These are phyloP conservation scores for Inga leiocalycina DNA, from an alignment of 306 rosid genomes.

Conservation along the genomic window DNA sequence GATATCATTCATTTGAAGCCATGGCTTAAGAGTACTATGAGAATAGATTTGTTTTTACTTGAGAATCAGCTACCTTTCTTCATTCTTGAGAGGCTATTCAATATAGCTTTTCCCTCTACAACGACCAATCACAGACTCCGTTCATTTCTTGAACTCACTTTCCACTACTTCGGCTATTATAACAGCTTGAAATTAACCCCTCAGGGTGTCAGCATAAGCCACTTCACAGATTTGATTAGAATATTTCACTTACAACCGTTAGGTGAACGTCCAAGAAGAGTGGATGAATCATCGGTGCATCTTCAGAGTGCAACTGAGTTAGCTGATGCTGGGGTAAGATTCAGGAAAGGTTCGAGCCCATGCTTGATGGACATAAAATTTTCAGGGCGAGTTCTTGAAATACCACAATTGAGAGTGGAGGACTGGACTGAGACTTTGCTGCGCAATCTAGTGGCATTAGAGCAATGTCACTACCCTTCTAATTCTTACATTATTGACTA, in stretches of 20 bases:
- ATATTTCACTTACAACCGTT: neutral
- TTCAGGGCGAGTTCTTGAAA: neutral
- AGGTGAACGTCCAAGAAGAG: neutral
- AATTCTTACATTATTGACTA: slow-evolving; percentile 31
- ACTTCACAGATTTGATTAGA: neutral
- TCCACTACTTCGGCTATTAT: slow-evolving; percentile 15
- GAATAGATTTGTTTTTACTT: neutral
- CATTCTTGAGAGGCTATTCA: neutral
- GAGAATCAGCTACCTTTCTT: neutral
- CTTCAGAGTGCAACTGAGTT: neutral
- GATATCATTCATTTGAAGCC: slow-evolving; percentile 1
- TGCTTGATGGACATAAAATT: neutral
- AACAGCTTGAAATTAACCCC: neutral
- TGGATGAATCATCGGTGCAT: neutral
- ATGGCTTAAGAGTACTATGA: neutral
- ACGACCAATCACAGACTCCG: neutral
- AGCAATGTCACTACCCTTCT: slow-evolving; percentile 32
- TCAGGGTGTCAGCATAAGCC: neutral
- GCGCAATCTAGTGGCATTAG: slow-evolving; percentile 25
- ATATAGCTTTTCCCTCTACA: neutral
- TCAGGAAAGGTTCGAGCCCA: neutral
- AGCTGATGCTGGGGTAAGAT: neutral
- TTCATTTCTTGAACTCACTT: slow-evolving; percentile 25
- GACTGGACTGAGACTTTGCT: neutral
- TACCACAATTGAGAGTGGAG: neutral